Evolutionary conservation across 2,329 filamentous ascomycete genomes (phyloP), one percentile per base, ranked within the genome.

Genomic region (Elsinoe perseae): DNA sequence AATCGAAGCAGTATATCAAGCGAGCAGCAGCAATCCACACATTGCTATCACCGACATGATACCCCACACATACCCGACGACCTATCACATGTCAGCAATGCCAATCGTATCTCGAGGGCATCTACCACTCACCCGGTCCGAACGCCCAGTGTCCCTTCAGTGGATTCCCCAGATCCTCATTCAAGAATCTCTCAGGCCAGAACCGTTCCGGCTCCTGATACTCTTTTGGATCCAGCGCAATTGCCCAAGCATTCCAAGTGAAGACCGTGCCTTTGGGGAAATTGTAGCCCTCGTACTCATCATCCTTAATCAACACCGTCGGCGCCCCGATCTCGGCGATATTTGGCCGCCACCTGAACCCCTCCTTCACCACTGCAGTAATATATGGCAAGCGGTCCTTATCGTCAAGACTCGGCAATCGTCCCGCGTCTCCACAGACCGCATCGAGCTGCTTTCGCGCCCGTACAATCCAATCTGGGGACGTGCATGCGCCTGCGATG

Each of bases 271-370:
- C 46, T 10, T 18, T 34, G 2, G 56, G 56, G 44, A 57, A 53
- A 10, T 46, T 57, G 18, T 70, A 70, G 12, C 72, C 73, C 44
- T 71, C 68, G 46, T 72, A 66, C 59, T 61, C 65, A 53, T 73
- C 71, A 50, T 76, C 73, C 65, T 62, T 54, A 28, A 69, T 72
- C 0, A 72, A 73, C 46, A 72, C 70, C 54, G 77, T 74, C 0
- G 75, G 73, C 0, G 66, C 46, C 4, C 62, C 65, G 2, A 62
- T 60, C 4, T 64, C 63, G 6, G 57, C 50, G 16, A 69, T 64
- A 18, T 44, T 56, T 27, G 67, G 67, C 28, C 64, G 58, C 67
- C 68, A 72, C 43, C 71, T 61, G 56, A 70, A 61, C 4, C 62
- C 62, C 58, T 72, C 69, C 53, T 70, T 70, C 18, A 71, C 63